Conservation (phyloP, 768 basidiomycete genomes). For the Mycena sanguinolenta region DNA sequence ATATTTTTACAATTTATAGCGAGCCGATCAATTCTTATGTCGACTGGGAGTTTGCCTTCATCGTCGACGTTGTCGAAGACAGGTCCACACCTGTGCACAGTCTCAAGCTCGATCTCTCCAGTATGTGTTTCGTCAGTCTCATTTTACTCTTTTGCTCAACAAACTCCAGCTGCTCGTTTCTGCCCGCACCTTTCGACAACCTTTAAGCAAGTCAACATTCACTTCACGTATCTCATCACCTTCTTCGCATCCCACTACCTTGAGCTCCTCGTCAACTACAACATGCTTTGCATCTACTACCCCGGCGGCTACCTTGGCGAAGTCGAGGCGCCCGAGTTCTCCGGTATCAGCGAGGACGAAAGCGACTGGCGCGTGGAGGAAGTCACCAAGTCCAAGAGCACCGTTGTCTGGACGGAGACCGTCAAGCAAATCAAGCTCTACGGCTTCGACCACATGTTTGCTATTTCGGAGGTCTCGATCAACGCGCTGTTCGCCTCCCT, state of each 20-base stretch:
- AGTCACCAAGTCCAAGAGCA: neutral
- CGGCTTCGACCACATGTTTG: constrained; percentile 23
- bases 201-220: neutral
- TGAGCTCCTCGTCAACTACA: neutral
- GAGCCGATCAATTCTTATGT: neutral
- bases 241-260: neutral
- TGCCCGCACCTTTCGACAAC: constrained; percentile 25
- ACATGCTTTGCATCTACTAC: neutral
- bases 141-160: neutral
- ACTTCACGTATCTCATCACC: constrained; percentile 9
- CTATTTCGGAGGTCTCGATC: constrained; percentile 31
- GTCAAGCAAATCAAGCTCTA: constrained; percentile 15
- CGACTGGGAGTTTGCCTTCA: constrained; percentile 36
- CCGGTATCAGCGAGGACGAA: neutral
- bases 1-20: constrained; percentile 20
- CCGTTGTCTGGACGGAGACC: constrained; percentile 26
- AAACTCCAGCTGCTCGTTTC: constrained; percentile 25
- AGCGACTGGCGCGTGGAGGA: neutral
- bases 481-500: constrained; percentile 18
- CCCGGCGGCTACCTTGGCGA: constrained; percentile 2
- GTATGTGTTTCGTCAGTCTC: constrained; percentile 20
- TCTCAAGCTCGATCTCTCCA: constrained; percentile 32
- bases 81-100: constrained; percentile 16
- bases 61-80: constrained; percentile 35
- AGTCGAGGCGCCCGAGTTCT: neutral